A percentile compares a stretch with the other conserved stretches of the same genome.
phyloP scores from a whole-genome alignment of 208 protist genomes.

The Leishmania martiniquensis region DNA sequence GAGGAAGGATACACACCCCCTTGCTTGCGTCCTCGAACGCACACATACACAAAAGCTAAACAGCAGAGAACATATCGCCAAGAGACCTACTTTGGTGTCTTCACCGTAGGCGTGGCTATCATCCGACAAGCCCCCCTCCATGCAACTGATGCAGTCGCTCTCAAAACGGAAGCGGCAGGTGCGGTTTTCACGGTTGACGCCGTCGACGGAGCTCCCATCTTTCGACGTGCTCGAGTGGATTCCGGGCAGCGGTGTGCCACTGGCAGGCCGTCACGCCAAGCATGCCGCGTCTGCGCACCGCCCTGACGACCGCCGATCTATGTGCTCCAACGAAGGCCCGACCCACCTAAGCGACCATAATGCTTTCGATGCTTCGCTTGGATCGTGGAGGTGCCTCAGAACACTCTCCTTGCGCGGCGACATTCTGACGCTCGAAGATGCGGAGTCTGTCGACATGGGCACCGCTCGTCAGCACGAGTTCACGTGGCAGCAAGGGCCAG shows the following conservation, averaged over 20 bases:
- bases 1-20: background rate
- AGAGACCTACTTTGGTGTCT: background rate
- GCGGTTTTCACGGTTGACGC: conserved; percentile 18
- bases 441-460: conserved; percentile 14
- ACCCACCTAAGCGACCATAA: conserved; percentile 5
- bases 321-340: background rate
- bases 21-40: too few relatives aligned
- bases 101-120: background rate
- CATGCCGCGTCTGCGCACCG: conserved; percentile 5
- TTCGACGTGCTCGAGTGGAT: conserved; percentile 34
- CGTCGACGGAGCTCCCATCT: conserved; percentile 11
- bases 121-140: background rate
- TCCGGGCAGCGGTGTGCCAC: background rate
- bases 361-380: conserved; percentile 4
- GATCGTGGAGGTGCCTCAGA: conserved; percentile 28
- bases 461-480: conserved; percentile 21
- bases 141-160: background rate
- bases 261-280: background rate
- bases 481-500: conserved; percentile 31
- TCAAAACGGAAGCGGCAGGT: conserved; percentile 9
- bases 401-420: conserved; percentile 22
- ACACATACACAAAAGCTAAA: background rate
- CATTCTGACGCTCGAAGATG: conserved; percentile 20
- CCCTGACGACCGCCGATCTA: background rate
- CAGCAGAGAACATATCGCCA: background rate